Evolutionary conservation across 108 stramenopile species (phyloP).

Genomic region (Nitzschia sp.): DNA sequence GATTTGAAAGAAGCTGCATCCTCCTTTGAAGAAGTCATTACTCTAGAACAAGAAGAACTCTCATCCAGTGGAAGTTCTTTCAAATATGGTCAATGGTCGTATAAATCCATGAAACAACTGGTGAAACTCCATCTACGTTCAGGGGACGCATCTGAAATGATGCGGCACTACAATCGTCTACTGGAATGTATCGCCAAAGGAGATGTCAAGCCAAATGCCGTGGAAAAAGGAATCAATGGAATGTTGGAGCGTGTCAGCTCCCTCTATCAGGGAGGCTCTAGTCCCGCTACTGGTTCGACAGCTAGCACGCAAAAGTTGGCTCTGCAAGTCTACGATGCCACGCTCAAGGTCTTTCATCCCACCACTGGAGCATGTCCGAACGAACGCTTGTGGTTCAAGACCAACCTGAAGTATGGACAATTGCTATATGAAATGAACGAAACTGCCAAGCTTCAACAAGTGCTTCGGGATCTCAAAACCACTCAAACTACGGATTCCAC

Average conservation of each 20-base stretch:
- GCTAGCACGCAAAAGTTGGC: constrained; percentile 56
- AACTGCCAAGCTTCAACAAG: constrained; percentile 77
- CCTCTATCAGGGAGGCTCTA: constrained; percentile 47
- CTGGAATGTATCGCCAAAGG: constrained; percentile 74
- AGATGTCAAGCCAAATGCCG: constrained; percentile 79
- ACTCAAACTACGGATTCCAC: constrained; percentile 24
- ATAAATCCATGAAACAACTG: constrained; percentile 88
- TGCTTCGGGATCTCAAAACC: constrained; percentile 73
- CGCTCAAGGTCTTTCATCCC: constrained; percentile 74
- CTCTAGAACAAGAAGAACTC: constrained; percentile 40
- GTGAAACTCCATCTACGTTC: constrained; percentile 78
- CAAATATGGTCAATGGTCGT: constrained; percentile 81
- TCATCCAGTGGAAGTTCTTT: constrained; percentile 19
- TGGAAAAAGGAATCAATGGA: constrained; percentile 91
- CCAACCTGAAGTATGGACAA: constrained; percentile 92
- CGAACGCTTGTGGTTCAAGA: constrained; percentile 93
- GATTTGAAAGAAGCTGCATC: constrained; percentile 58
- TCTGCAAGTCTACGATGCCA: constrained; percentile 67
- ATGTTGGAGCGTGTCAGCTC: constrained; percentile 87
- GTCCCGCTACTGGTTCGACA: not conserved
- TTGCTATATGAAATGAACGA: constrained; percentile 90
- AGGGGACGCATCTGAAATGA: constrained; percentile 39
- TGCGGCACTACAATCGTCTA: constrained; percentile 65
- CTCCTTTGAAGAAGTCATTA: constrained; percentile 78
- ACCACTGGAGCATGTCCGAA: constrained; percentile 70